phyloP scores from a whole-genome alignment of 768 basidiomycete genomes.

The Mrakia hoshinonis region DNA sequence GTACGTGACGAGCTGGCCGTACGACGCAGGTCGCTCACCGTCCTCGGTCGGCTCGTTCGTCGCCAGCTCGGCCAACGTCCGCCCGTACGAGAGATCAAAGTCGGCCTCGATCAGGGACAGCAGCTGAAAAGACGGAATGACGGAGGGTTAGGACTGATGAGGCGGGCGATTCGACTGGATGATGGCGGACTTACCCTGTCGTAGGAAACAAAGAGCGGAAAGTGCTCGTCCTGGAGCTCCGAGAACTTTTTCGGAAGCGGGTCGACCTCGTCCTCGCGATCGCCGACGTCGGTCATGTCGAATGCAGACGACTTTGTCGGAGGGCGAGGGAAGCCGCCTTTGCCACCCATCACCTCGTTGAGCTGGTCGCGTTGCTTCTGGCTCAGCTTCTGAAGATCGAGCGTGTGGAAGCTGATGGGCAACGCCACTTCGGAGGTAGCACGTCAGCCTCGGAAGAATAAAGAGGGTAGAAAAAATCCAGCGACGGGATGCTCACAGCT shows the following conservation, averaged over 20 bases:
- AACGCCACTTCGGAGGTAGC: not conserved
- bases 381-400: not conserved
- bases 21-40: no score
- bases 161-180: not conserved
- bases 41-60: no score
- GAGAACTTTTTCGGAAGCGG: not conserved
- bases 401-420: not conserved
- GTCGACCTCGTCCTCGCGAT: not conserved
- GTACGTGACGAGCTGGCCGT: slow-evolving; percentile 3
- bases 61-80: no score
- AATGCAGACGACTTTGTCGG: not conserved
- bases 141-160: slow-evolving; percentile 15
- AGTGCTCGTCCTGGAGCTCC: not conserved
- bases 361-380: not conserved
- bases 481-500: no score
- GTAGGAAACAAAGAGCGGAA: not conserved
- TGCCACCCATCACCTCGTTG: not conserved
- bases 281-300: not conserved
- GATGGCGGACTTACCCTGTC: not conserved
- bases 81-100: slow-evolving; percentile 8
- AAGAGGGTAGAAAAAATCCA: no score
- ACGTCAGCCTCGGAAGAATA: not conserved
- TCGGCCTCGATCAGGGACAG: slow-evolving; percentile 23
- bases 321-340: not conserved
- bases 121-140: slow-evolving; percentile 22